These are phyloP conservation scores for Leccinum rimulosum DNA, from an alignment of 768 basidiomycete species.

Conservation along the genomic window DNA sequence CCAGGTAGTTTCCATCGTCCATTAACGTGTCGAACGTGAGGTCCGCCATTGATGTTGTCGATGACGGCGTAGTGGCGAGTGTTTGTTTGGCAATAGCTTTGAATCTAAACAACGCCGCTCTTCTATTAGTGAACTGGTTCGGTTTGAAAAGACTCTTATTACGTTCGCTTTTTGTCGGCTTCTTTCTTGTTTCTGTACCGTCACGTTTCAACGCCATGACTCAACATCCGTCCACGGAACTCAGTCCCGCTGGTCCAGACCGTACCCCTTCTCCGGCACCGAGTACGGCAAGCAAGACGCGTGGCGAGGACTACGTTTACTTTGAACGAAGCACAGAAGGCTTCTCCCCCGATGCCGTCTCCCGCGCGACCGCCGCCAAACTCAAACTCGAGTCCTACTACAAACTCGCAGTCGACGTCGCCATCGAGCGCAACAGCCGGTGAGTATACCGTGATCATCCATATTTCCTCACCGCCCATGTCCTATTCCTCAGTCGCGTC, in stretches of 20 bases:
- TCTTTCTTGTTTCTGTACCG: conserved; percentile 1
- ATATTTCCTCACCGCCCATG: conserved; percentile 1
- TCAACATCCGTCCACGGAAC: conserved; percentile 31
- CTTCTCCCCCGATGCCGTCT: conserved; percentile 84
- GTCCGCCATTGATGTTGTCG: conserved; percentile 59
- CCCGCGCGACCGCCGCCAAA: conserved; percentile 90
- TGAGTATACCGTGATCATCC: conserved; percentile 32
- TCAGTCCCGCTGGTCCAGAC: conserved; percentile 23
- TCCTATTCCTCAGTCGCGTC: conserved; percentile 58
- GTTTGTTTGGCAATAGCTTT: conserved; percentile 37
- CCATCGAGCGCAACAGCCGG: conserved; percentile 94
- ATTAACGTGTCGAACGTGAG: conserved; percentile 72
- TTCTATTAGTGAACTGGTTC: not conserved
- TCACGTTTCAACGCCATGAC: conserved; percentile 22
- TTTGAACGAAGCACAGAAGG: conserved; percentile 83
- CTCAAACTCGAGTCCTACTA: conserved; percentile 97
- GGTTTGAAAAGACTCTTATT: conserved; percentile 12
- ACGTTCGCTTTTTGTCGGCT: conserved; percentile 21
- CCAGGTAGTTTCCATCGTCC: conserved; percentile 75
- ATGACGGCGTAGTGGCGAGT: not conserved
- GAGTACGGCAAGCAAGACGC: conserved; percentile 30
- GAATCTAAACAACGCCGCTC: conserved; percentile 29
- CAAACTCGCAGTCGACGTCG: conserved; percentile 95
- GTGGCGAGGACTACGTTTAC: conserved; percentile 76
- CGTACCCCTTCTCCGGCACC: conserved; percentile 31